Base-by-base conservation (phyloP, 179 eudicot species). In the Gypsophila paniculata region DNA sequence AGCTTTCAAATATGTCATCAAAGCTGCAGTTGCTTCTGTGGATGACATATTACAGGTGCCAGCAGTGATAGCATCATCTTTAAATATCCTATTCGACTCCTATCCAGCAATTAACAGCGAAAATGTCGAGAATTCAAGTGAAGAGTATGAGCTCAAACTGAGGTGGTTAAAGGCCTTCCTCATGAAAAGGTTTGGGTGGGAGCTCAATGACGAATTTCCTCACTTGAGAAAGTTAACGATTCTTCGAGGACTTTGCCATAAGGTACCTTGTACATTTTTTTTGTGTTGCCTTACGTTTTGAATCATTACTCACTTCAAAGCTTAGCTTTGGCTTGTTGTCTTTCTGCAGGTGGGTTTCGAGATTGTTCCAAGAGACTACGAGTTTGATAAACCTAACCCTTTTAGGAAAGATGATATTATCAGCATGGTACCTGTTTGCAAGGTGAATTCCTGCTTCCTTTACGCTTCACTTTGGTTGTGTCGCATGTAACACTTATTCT, bases 161-260 rank as follows among this genome's bases (percentile, higher is more conserved):
- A 80, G 82, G 77, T 94, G 97, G 97, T 78, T 94, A 10, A 71
- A 77, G 77, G 74, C 86, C 59, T 91, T 87, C 84, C 76, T 94
- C 39, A 79, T 68, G 46, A 85, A 79, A 75, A 82, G 95, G 76
- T 94, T 82, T 80, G 89, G 96, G 69, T 91, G 96, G 95, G 85
- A 48, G 78, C 70, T 88, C 75, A 88, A 89, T 57, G 90, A 87
- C 68, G 97, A 94, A 85, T 82, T 91, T 72, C 86, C 69, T 75
- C 80, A 87, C 65, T 79, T 94, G 78, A 84, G 96, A 76, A 91
- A 90, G 82, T 68, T 94, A 39, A 76, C 96, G 0, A 84, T 94
- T 78, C 97, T 94, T 44, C 85, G 99, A 70, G 97, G 99, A 61
- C 85, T 91, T 68, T 94, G 97, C 80, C 92, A 91, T 65, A 91